Evolutionary conservation across 75 land plant genomes (phyloP).

Genomic region (Picea glauca): DNA sequence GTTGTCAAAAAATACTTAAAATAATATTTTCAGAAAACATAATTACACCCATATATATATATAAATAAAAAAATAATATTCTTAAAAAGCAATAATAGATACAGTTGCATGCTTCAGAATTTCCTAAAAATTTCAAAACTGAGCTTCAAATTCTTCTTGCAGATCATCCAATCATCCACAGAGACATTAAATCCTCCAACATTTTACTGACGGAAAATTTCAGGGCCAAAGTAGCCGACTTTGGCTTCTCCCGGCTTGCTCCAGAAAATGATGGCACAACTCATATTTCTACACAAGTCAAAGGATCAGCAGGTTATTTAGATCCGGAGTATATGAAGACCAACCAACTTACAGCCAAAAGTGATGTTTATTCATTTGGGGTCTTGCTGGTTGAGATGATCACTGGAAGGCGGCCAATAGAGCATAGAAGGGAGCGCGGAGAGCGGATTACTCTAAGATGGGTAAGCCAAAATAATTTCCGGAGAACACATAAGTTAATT

Average conservation of each 20-base stretch:
- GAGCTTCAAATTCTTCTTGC: conserved; percentile 7
- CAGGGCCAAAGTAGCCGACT: conserved; percentile 91
- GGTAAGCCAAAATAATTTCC: conserved; percentile 32
- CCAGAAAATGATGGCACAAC: conserved; percentile 80
- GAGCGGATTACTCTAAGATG: conserved; percentile 81
- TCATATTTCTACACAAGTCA: conserved; percentile 92
- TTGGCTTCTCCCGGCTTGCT: conserved; percentile 77
- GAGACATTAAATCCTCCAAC: conserved; percentile 95
- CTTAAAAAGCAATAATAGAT: too few species aligned
- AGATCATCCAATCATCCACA: conserved; percentile 92
- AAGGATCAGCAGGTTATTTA: conserved; percentile 93
- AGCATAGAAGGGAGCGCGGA: conserved; percentile 47
- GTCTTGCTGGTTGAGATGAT: conserved; percentile 79
- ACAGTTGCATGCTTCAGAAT: too few species aligned
- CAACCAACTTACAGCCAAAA: conserved; percentile 81
- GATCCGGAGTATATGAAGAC: conserved; percentile 91
- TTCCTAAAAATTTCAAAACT: too few species aligned
- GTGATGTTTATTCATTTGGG: conserved; percentile 96
- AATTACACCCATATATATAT: too few species aligned
- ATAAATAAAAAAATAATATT: too few species aligned
- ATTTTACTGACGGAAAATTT: conserved; percentile 79
- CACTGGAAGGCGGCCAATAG: conserved; percentile 85
- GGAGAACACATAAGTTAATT: neutral
- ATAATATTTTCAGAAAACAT: too few species aligned
- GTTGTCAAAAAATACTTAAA: too few species aligned